Base-by-base conservation (phyloP, 2,329 filamentous ascomycete genomes). In the Neonectria hederae region DNA sequence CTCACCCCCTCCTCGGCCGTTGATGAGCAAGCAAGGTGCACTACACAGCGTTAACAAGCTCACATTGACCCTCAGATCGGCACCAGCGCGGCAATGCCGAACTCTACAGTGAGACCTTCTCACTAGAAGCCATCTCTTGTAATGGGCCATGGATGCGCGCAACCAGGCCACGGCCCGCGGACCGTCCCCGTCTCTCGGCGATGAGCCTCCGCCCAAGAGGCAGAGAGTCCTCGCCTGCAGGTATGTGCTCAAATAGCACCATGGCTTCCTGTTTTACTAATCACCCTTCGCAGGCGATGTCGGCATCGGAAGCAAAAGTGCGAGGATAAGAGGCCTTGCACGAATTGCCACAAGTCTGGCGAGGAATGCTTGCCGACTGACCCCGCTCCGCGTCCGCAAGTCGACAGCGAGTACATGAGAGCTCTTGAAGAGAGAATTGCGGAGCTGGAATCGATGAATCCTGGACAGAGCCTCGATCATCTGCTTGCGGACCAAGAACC, bases 241-340 rank as follows among this genome's bases (percentile, higher is more conserved):
- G 65, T 68, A 26, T 35, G 60, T 45, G 19, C 8, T 1, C 10
- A 21, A 22, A 19, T n/a, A 10, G 17, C 10, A 5, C 13, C 17
- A 5, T 54, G 35, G 2, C 5, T 17, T 40, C 10, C 8, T 13
- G n/a, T 28, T 24, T 21, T 30, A 17, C 51, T 53, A 26, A 42
- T 3, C 14, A n/a, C 14, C 5, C 1, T 5, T 30, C 48, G 2
- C 28, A 67, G 63, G 28, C 67, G 69, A 32, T 74, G 72, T 45
- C 63, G 72, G 17, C 68, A 67, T 21, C 67, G 73, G 21, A 74
- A 72, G 61, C 68, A 74, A 57, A 70, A 68, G 54, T 71, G 72
- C 40, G 72, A 69, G 35, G 70, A 70, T 22, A 48, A 46, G 7
- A 62, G 73, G 4, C 72, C 72, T 4, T 72, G 70, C 59, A 64